Base-by-base conservation (phyloP, 2,329 filamentous ascomycete genomes). In the Fragosphaeria purpurea region DNA sequence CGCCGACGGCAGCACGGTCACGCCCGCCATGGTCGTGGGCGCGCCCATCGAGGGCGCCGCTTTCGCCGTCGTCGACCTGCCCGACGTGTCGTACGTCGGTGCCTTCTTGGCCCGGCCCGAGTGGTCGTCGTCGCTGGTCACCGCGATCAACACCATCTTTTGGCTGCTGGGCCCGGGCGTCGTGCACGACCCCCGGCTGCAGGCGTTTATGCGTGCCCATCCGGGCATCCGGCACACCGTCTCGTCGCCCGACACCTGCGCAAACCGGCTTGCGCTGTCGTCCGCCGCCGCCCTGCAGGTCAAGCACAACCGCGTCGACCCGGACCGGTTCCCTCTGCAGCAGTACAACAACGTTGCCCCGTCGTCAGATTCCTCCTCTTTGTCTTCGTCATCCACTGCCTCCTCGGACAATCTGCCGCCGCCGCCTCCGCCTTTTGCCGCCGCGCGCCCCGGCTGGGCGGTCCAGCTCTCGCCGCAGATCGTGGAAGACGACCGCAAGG, bases 21-120 rank as follows among this genome's bases (percentile, higher is more conserved):
- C 84, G 0, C 85, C 91, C 1, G 86, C 93, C 0, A 93, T 95
- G 83, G 89, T 97, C 1, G 62, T 98, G 47, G 88, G 77, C 1
- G 71, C 82, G 9, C 67, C 75, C 4, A 75, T 81, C 50, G 73
- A 77, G 6, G 89, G 89, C 9, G 78, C 74, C 50, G 90, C 88
- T 3, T 74, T 95, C 56, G 85, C 86, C 7, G 73, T 98, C 7
- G 71, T 94, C 41, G 90, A 97, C 58, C 65, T 98, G 7, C 87
- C 88, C 1, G 77, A 82, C 11, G 55, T 64, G 1, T 78, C 81
- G 7, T 90, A 93, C 60, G 69, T 97, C 32, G 79, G 83, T 10
- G 67, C 76, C 6, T 74, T 96, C 48, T 59, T 95, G 42, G 70
- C 72, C 38, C 78, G 88, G 35, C 74, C 82, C 4, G 91, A 96